Evolutionary conservation across 1,139 yeast species (phyloP).

Genomic region (Candida sanyaensis): DNA sequence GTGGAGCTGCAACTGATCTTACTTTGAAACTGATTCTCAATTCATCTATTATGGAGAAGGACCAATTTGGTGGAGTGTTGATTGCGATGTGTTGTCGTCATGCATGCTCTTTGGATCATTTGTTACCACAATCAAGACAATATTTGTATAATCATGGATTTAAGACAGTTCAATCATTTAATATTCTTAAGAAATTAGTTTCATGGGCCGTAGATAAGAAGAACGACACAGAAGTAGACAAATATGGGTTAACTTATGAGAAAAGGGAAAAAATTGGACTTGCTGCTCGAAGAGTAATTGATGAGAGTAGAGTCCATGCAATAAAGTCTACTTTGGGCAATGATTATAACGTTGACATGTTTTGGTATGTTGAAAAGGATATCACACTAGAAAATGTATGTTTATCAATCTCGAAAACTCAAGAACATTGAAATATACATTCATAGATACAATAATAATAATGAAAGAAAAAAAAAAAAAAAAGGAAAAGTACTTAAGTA

Average conservation of each 20-base stretch:
- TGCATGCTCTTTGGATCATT: constrained; percentile 60
- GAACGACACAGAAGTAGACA: constrained; percentile 36
- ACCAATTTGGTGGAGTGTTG: constrained; percentile 52
- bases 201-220: constrained; percentile 73
- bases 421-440: neutral
- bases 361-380: constrained; percentile 57
- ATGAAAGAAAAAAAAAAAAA: neutral
- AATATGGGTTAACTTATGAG: constrained; percentile 39
- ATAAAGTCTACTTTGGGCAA: constrained; percentile 30
- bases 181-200: constrained; percentile 59
- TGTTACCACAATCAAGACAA: constrained; percentile 50
- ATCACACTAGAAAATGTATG: constrained; percentile 76
- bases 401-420: constrained; percentile 23
- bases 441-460: neutral
- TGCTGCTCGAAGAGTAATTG: constrained; percentile 69
- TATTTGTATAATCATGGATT: constrained; percentile 39
- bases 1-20: constrained; percentile 93
- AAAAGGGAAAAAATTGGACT: constrained; percentile 62
- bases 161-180: constrained; percentile 44
- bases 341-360: constrained; percentile 47
- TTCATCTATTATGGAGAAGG: constrained; percentile 24
- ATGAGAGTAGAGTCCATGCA: constrained; percentile 53
- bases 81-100: constrained; percentile 97
- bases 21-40: constrained; percentile 68
- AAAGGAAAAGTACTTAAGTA: neutral